Conservation (phyloP, 1,139 yeast genomes). For the Suhomyces coccinellae region DNA sequence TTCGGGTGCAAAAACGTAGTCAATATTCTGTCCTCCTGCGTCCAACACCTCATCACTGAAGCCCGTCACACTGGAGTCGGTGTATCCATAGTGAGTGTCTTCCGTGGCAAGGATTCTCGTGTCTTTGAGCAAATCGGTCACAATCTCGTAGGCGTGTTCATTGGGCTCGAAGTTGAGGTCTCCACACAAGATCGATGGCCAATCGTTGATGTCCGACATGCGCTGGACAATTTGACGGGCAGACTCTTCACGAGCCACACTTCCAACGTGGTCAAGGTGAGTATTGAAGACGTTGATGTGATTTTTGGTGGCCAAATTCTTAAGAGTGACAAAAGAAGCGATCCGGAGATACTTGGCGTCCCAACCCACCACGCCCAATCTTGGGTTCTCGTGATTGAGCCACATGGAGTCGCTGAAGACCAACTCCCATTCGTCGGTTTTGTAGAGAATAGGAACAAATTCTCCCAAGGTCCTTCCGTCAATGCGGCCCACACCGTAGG, state of each 20-base stretch:
- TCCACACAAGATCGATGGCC: constrained; percentile 43
- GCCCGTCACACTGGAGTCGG: constrained; percentile 50
- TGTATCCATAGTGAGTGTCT: constrained; percentile 43
- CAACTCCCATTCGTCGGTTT: constrained; percentile 33
- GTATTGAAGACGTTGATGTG: constrained; percentile 51
- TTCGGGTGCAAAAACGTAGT: constrained; percentile 49
- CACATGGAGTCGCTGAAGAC: constrained; percentile 35
- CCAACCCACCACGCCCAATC: constrained; percentile 47
- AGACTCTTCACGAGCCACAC: constrained; percentile 44
- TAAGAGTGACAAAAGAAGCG: constrained; percentile 45
- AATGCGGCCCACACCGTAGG: constrained; percentile 37
- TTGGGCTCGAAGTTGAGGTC: constrained; percentile 23
- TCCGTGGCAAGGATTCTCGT: constrained; percentile 25
- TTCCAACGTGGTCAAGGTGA: constrained; percentile 57
- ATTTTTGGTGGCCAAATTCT: constrained; percentile 27
- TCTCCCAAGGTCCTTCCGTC: constrained; percentile 37
- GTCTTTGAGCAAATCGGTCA: constrained; percentile 38
- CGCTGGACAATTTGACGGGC: constrained; percentile 45
- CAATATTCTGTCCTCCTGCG: constrained; percentile 43
- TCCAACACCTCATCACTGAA: constrained; percentile 38
- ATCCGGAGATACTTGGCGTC: constrained; percentile 54
- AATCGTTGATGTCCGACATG: constrained; percentile 37
- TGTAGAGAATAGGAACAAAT: constrained; percentile 36
- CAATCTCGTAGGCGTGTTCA: constrained; percentile 26
- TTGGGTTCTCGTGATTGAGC: constrained; percentile 32